Percentiles rank a stretch among this genome's conserved stretches.
Evolutionary conservation across 73 alveolate genomes (phyloP).

Genomic region (Paramecium sonneborni): DNA sequence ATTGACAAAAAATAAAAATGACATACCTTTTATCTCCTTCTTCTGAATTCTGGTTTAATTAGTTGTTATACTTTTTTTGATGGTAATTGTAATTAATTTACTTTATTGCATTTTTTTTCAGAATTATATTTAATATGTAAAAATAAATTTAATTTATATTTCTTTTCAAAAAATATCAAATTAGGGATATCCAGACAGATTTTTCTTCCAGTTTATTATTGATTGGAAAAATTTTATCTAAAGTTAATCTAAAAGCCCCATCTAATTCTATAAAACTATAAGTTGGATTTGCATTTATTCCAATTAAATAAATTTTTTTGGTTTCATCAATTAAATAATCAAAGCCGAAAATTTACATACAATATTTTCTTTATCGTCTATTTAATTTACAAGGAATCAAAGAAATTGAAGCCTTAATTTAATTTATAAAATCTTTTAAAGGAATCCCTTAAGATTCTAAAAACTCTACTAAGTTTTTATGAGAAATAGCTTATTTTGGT

Average conservation of each 20-base stretch:
- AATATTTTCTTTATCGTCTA: constrained; percentile 43
- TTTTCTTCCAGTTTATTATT: background rate
- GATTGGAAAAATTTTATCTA: constrained; percentile 75
- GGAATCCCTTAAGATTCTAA: background rate
- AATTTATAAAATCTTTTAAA: background rate
- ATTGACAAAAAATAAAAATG: constrained; percentile 43
- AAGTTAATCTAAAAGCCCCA: constrained; percentile 87
- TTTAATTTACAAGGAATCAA: constrained; percentile 22
- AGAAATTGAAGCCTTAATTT: background rate
- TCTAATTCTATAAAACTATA: constrained; percentile 87
- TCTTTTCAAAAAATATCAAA: background rate
- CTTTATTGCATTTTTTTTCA: background rate
- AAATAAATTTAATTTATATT: background rate
- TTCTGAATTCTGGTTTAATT: constrained; percentile 49
- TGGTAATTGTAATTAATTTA: background rate
- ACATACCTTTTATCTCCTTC: constrained; percentile 63
- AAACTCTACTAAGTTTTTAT: constrained; percentile 56
- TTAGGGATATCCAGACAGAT: background rate
- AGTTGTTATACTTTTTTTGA: background rate
- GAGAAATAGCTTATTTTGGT: constrained; percentile 71
- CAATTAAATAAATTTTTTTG: constrained; percentile 79
- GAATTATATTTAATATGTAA: background rate
- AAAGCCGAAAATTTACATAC: constrained; percentile 84
- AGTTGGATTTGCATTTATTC: constrained; percentile 83
- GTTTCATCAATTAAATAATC: constrained; percentile 87